A percentile compares a stretch with the other conserved stretches of the same genome.
Conservation (phyloP, 805 yeast genomes). For the Saturnispora kantuleensis region DNA sequence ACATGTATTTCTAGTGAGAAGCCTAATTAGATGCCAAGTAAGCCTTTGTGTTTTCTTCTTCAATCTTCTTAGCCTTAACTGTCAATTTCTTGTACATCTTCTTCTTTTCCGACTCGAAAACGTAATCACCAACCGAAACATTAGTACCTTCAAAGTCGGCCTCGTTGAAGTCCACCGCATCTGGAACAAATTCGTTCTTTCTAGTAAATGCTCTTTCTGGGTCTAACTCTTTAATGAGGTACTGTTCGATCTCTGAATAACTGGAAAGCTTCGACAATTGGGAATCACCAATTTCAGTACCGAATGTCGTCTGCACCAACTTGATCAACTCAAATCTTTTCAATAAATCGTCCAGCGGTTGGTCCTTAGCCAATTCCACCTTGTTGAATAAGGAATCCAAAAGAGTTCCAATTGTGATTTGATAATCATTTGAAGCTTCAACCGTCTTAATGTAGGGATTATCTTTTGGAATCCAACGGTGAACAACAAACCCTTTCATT, state of each 20-base stretch:
- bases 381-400: slow-evolving; percentile 12
- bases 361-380: background rate
- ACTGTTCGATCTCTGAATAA: slow-evolving; percentile 30
- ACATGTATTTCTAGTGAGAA: background rate
- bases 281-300: slow-evolving; percentile 45
- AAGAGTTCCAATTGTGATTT: slow-evolving; percentile 13
- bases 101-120: slow-evolving; percentile 36
- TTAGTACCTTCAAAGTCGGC: slow-evolving; percentile 51
- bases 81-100: slow-evolving; percentile 38
- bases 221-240: slow-evolving; percentile 29
- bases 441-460: slow-evolving; percentile 12
- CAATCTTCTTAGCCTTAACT: slow-evolving; percentile 22
- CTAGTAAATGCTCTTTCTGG: slow-evolving; percentile 29
- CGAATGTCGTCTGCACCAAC: slow-evolving; percentile 36
- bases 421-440: slow-evolving; percentile 9
- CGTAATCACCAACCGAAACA: slow-evolving; percentile 42
- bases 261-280: slow-evolving; percentile 33
- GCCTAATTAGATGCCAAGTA: background rate
- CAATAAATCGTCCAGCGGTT: slow-evolving; percentile 29
- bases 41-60: slow-evolving; percentile 13
- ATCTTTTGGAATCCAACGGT: slow-evolving; percentile 25
- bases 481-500: slow-evolving; percentile 23
- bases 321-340: slow-evolving; percentile 42
- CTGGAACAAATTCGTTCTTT: slow-evolving; percentile 57
- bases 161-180: slow-evolving; percentile 54